Conservation (phyloP, 2,329 filamentous ascomycete species). For the Sordariomycetes sp. region DNA sequence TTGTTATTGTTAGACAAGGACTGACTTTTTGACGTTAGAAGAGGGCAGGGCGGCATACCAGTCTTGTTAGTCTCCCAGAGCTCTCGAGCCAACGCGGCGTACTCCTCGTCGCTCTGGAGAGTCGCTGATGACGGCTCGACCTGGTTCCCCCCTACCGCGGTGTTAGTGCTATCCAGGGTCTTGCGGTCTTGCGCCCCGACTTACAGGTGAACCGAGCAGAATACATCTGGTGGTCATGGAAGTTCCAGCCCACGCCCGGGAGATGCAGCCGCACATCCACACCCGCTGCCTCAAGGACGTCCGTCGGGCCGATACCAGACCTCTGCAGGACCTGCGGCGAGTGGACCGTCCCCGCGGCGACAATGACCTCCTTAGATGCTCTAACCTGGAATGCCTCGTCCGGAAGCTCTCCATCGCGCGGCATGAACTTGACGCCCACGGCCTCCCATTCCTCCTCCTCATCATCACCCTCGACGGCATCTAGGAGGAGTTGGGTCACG, state of each 20-base stretch:
- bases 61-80: slow-evolving; percentile 10
- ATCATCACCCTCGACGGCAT: neutral
- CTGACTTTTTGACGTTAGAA: slow-evolving; percentile 4
- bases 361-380: slow-evolving; percentile 24
- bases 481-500: slow-evolving; percentile 8
- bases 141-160: neutral
- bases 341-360: slow-evolving; percentile 28
- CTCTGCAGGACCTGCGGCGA: slow-evolving; percentile 30
- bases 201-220: slow-evolving; percentile 8
- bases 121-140: slow-evolving; percentile 13
- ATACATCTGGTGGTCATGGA: slow-evolving; percentile 36
- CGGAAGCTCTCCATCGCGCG: slow-evolving; percentile 7
- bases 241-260: slow-evolving; percentile 50
- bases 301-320: slow-evolving; percentile 26
- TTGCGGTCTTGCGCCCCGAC: neutral
- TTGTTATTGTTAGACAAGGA: slow-evolving; percentile 9
- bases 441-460: slow-evolving; percentile 1
- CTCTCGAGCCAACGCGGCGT: slow-evolving; percentile 10
- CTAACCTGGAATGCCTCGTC: slow-evolving; percentile 2
- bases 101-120: slow-evolving; percentile 8
- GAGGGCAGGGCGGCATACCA: neutral
- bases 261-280: slow-evolving; percentile 43
- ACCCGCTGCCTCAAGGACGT: slow-evolving; percentile 22
- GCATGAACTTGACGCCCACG: slow-evolving; percentile 6
- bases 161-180: neutral